These are phyloP conservation scores for Entomortierella beljakovae DNA, from an alignment of 192 early-diverging fungal genomes.

Conservation along the genomic window DNA sequence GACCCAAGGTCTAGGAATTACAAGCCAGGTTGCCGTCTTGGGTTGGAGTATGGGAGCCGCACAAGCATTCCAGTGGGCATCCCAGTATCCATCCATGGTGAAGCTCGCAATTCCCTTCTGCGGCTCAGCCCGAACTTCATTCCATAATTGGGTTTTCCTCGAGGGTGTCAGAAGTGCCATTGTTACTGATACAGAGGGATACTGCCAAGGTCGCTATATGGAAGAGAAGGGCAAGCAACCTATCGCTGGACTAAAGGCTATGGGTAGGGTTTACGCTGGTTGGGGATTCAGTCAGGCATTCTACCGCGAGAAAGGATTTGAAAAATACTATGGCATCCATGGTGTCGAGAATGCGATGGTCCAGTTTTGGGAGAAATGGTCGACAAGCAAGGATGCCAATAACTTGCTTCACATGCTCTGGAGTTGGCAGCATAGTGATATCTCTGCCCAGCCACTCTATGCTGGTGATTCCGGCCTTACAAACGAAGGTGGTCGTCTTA, in stretches of 20 bases:
- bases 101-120: conserved; percentile 33
- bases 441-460: conserved; percentile 25
- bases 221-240: conserved; percentile 26
- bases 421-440: conserved; percentile 31
- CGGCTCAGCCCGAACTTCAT: conserved; percentile 20
- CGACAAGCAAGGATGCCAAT: conserved; percentile 35
- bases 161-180: conserved; percentile 26
- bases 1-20: conserved; percentile 19
- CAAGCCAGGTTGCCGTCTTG: conserved; percentile 15
- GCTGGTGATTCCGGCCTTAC: conserved; percentile 19
- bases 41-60: conserved; percentile 36
- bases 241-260: conserved; percentile 13
- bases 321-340: conserved; percentile 23
- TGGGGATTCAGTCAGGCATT: conserved; percentile 42
- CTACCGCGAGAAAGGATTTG: conserved; percentile 37
- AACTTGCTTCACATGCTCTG: conserved; percentile 42
- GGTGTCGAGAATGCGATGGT: conserved; percentile 26
- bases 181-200: conserved; percentile 23
- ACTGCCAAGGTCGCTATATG: conserved; percentile 20
- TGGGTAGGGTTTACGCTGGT: conserved; percentile 29
- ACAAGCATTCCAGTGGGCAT: conserved; percentile 33
- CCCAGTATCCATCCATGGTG: conserved; percentile 27
- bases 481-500: not conserved
- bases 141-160: conserved; percentile 39
- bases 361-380: conserved; percentile 40